phyloP scores from a whole-genome alignment of 75 land plant species.

The Adiantum capillusveneris region DNA sequence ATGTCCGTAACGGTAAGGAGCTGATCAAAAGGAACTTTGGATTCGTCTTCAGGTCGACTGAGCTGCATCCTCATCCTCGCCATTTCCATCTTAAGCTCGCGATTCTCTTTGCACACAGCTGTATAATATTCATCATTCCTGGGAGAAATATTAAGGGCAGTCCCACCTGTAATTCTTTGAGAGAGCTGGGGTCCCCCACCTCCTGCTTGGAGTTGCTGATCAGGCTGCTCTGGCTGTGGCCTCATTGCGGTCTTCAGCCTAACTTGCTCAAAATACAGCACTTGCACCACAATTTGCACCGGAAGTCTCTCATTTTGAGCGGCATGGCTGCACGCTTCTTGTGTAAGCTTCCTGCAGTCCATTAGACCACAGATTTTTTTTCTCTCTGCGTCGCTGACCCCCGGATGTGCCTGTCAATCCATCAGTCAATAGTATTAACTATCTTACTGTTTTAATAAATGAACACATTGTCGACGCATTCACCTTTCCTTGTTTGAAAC shows the following conservation, averaged over 20 bases:
- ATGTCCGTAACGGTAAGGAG: constrained; percentile 23
- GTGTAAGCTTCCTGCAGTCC: constrained; percentile 80
- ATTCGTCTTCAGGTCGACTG: constrained; percentile 23
- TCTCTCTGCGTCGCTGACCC: constrained; percentile 68
- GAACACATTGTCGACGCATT: too few relatives aligned
- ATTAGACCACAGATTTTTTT: constrained; percentile 84
- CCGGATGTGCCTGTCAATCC: constrained; percentile 92
- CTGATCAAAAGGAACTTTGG: constrained; percentile 28
- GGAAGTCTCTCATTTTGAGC: constrained; percentile 96
- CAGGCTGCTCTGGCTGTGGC: background rate
- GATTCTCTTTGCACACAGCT: constrained; percentile 62
- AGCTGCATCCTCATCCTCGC: constrained; percentile 72
- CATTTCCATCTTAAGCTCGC: constrained; percentile 66
- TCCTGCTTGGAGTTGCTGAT: background rate
- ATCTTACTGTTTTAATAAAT: too few relatives aligned
- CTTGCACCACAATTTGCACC: constrained; percentile 73
- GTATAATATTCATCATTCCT: constrained; percentile 31
- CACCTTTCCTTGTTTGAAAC: too few relatives aligned
- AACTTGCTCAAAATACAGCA: constrained; percentile 88
- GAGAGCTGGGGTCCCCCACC: constrained; percentile 9
- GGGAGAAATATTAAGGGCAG: constrained; percentile 13
- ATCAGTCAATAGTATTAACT: too few relatives aligned
- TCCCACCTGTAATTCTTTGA: constrained; percentile 16
- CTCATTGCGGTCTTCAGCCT: constrained; percentile 50
- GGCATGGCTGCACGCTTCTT: constrained; percentile 90